Base-by-base conservation (phyloP, 176 grass and related monocot genomes). In the Sorghum bicolor region DNA sequence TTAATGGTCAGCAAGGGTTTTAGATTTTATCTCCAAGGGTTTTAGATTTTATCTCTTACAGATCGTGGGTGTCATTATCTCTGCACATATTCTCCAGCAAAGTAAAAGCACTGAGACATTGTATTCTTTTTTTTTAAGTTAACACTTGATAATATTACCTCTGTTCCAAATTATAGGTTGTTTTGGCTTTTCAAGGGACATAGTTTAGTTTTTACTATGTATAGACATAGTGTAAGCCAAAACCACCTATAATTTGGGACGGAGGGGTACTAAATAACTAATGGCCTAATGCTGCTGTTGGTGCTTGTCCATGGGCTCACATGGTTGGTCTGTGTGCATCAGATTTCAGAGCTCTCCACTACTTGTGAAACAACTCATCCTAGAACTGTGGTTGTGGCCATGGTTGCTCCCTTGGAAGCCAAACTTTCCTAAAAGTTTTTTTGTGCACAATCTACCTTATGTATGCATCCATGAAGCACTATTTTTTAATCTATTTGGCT, bases 11-110 rank as follows among this genome's bases (percentile, higher is more conserved):
- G 1, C 58, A 12, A 81, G 70, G 70, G 33, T 79, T 78, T 14
- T 78, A 22, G 55, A 50, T 80, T 41, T 61, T 80, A 47, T 45
- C 47, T 14, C 47, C 40, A 10, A 80, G 57, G 58, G 38, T 78
- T 76, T n/a, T 77, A 25, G 50, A 44, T 78, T 50, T 61, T 80
- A 74, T n/a, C 14, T 16, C 12, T 25, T 57, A 20, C 9, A 19
- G 22, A 8, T 57, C 15, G n/a, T 68, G 32, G 60, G 33, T 26
- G 55, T 72, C 22, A 30, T 73, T 34, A 43, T 58, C 22, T 17
- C 3, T 74, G 11, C 70, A 45, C 14, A 39, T 74, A 22, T 79
- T 80, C 31, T 5, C 6, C 10, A 22, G 24, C 63, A 31, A 70
- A 63, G 28, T 74, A 60, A 84, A 83, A 48, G 17, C 5, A 41